Evolutionary conservation across 768 basidiomycete genomes (phyloP).

Genomic region (Pleurotus cornucopiae): DNA sequence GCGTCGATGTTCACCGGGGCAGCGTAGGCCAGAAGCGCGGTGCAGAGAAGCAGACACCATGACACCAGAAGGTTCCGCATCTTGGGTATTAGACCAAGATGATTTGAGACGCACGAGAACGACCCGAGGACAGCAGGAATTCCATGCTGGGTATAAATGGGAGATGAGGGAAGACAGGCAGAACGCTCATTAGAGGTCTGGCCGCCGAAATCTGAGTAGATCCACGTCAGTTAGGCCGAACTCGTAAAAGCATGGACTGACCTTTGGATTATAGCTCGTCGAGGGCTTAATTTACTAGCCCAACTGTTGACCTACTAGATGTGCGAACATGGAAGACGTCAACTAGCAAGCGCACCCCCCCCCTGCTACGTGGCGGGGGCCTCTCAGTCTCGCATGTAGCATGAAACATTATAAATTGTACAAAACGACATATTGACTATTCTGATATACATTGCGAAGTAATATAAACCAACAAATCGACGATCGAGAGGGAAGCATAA

Average conservation of each 20-base stretch:
- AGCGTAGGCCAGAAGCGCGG: neutral
- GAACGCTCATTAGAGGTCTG: neutral
- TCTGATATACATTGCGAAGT: constrained; percentile 9
- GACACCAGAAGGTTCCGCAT: constrained; percentile 2
- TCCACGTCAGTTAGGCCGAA: too few species aligned
- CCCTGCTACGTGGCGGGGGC: too few species aligned
- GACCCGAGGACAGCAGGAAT: neutral
- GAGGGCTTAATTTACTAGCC: too few species aligned
- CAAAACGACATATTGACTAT: constrained; percentile 6
- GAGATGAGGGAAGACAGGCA: neutral
- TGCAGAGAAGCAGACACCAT: constrained; percentile 1
- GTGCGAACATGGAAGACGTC: too few species aligned
- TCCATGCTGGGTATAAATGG: neutral
- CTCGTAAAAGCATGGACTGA: too few species aligned
- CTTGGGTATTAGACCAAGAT: constrained; percentile 6
- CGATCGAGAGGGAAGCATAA: neutral
- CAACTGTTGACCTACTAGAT: too few species aligned
- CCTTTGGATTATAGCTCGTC: too few species aligned
- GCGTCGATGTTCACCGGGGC: neutral
- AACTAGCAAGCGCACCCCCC: too few species aligned
- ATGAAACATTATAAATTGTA: neutral
- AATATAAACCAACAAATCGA: constrained; percentile 12
- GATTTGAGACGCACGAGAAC: constrained; percentile 2
- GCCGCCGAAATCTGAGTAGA: too few species aligned
- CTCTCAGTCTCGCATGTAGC: neutral